Base-by-base conservation (phyloP, 306 rosid genomes). In the Neltuma alba region DNA sequence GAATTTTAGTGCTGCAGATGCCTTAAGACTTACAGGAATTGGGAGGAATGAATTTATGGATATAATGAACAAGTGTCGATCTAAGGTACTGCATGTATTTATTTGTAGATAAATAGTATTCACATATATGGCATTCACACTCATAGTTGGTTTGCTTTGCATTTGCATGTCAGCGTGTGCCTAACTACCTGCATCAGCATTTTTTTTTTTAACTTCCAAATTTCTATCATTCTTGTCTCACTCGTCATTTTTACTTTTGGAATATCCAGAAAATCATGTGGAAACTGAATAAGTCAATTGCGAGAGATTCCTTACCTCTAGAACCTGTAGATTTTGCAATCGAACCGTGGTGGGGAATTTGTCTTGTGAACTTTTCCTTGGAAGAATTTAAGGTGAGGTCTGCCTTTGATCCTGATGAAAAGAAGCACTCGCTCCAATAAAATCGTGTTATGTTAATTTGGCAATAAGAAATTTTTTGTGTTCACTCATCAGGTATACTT, bases 321-420 rank as follows among this genome's bases (percentile, higher is more conserved):
- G 97, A 90, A 72, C 98, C 99, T 75, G 97, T 91, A 72, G 99
- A 96, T 79, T 93, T 96, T 83, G 84, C 89, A 69, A 90, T 96
- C 78, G 99, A 96, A 80, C 93, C 98, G 27, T 96, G 99, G 99
- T 96, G 99, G 99, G 99, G 93, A 86, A 89, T 96, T 79, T 93
- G 94, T 89, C 86, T 91, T 42, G 99, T 96, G 87, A 96, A 96
- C 89, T 96, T 96, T 84, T 93, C 99, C 34, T 83, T 93, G 88
- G 99, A 96, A 85, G 99, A 96, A 86, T 96, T 93, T 83, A 96
- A 96, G 99, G 99, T 94, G 81, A 76, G 88, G 50, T 64, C 57
- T 76, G 57, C 77, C 25, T 81, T 65, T 72, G 36, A 85, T 67
- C 70, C 68, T 74, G n/a, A 57, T 42, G 75, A 45, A 38, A 42